These are phyloP conservation scores for Leishmania gerbilli DNA, from an alignment of 208 protist species.

Conservation along the genomic window DNA sequence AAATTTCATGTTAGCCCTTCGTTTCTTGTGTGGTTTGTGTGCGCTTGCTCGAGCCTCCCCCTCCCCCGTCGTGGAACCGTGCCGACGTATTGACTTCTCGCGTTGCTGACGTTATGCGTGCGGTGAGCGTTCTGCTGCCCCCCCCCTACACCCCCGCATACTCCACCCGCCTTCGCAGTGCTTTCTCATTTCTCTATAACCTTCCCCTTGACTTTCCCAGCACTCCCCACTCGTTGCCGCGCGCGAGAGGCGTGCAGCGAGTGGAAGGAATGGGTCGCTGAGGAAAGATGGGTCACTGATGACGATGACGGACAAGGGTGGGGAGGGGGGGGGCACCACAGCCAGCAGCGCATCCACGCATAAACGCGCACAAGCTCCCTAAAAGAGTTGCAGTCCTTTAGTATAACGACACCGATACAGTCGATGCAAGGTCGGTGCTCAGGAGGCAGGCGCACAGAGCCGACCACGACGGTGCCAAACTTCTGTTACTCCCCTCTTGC, in stretches of 20 bases:
- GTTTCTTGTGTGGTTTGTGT: neutral
- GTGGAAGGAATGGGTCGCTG: neutral
- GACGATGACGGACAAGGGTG: neutral
- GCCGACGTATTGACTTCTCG: neutral
- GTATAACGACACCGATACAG: neutral
- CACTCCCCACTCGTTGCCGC: neutral
- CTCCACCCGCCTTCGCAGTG: neutral
- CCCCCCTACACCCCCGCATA: neutral
- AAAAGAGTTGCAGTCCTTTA: too few relatives aligned
- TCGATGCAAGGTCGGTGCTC: neutral
- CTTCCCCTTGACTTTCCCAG: neutral
- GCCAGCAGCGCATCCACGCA: neutral
- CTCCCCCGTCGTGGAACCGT: neutral
- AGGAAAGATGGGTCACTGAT: neutral
- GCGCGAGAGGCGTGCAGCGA: neutral
- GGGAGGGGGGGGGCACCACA: neutral
- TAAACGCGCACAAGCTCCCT: neutral
- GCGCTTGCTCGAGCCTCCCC: neutral
- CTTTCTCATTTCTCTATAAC: neutral
- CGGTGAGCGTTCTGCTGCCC: neutral
- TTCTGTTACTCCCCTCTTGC: neutral
- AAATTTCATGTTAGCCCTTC: neutral
- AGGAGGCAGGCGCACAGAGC: neutral
- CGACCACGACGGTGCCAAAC: neutral
- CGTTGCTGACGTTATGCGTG: neutral